Evolutionary conservation across 2,329 filamentous ascomycete species (phyloP), one percentile per base, ranked within the genome.

Genomic region (Pseudogymnoascus destructans): DNA sequence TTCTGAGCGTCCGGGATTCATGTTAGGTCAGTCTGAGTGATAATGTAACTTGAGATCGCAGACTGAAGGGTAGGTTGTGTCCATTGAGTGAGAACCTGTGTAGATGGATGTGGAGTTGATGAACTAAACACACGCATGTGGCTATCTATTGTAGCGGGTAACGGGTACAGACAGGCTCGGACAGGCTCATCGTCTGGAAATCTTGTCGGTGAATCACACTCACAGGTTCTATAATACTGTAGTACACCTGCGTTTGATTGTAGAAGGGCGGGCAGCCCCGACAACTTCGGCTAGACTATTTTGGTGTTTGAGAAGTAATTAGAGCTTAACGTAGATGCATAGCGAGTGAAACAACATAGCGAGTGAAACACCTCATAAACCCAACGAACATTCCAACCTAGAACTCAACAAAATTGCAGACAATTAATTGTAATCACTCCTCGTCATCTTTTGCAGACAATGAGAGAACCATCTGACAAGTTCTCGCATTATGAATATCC

Each of bases 301-400:
- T 52, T 32, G 46, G 25, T 30, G 46, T 52, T 52, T 52, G 46
- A 30, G 25, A 32, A 52, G 10, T 52, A 52, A 52, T 52, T 32
- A 52, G 25, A 52, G 46, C 46, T 32, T 30, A n/a, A n/a, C n/a
- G n/a, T n/a, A n/a, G n/a, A n/a, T n/a, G n/a, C n/a, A n/a, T n/a
- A n/a, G n/a, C n/a, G n/a, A n/a, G n/a, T n/a, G n/a, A n/a, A n/a
- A n/a, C n/a, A n/a, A n/a, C n/a, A n/a, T n/a, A n/a, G n/a, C n/a
- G n/a, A n/a, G n/a, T n/a, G n/a, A n/a, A n/a, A n/a, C n/a, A n/a
- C n/a, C n/a, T n/a, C n/a, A n/a, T n/a, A n/a, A n/a, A n/a, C n/a
- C n/a, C n/a, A n/a, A n/a, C n/a, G n/a, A n/a, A n/a, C n/a, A n/a
- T n/a, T n/a, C n/a, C n/a, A n/a, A n/a, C n/a, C n/a, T n/a, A n/a